phyloP scores from a whole-genome alignment of 441 rosid species.

The Omphalea diandra region DNA sequence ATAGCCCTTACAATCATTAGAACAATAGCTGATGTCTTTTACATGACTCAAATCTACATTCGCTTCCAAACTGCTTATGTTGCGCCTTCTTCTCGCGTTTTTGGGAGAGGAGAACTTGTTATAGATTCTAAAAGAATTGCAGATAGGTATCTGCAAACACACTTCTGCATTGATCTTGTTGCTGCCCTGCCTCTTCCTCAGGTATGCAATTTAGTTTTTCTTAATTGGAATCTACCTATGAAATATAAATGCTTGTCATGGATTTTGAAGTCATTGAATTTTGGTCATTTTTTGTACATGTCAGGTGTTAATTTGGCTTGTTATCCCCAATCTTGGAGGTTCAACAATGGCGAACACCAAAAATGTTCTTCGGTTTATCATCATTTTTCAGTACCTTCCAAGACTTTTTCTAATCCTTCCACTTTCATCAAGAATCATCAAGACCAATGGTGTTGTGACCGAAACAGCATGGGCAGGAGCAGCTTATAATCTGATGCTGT shows the following conservation, averaged over 20 bases:
- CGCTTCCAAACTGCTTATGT: slow-evolving; percentile 78
- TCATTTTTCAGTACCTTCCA: slow-evolving; percentile 77
- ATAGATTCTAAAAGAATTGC: slow-evolving; percentile 73
- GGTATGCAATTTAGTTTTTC: slow-evolving; percentile 30
- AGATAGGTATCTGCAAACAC: slow-evolving; percentile 48
- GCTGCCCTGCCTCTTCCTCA: slow-evolving; percentile 94
- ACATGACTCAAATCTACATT: slow-evolving; percentile 60
- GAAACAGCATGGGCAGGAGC: slow-evolving; percentile 95
- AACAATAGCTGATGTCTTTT: slow-evolving; percentile 77
- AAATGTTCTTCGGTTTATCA: slow-evolving; percentile 72
- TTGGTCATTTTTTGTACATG: slow-evolving; percentile 9
- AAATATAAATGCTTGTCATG: background rate
- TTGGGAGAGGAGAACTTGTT: slow-evolving; percentile 93
- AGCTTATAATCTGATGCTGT: slow-evolving; percentile 78
- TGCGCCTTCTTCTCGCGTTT: slow-evolving; percentile 88
- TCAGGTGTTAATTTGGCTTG: slow-evolving; percentile 76
- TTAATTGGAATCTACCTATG: background rate
- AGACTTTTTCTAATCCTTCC: slow-evolving; percentile 65
- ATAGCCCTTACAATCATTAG: slow-evolving; percentile 56
- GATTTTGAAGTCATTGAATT: background rate
- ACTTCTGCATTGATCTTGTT: slow-evolving; percentile 69
- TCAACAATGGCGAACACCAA: slow-evolving; percentile 73
- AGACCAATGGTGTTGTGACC: slow-evolving; percentile 77
- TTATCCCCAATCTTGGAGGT: slow-evolving; percentile 67
- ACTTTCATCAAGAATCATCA: slow-evolving; percentile 69